Percentiles rank a stretch among this genome's conserved stretches.
phyloP scores from a whole-genome alignment of 495 filamentous ascomycete genomes.

The Penicillium ochrochloron region DNA sequence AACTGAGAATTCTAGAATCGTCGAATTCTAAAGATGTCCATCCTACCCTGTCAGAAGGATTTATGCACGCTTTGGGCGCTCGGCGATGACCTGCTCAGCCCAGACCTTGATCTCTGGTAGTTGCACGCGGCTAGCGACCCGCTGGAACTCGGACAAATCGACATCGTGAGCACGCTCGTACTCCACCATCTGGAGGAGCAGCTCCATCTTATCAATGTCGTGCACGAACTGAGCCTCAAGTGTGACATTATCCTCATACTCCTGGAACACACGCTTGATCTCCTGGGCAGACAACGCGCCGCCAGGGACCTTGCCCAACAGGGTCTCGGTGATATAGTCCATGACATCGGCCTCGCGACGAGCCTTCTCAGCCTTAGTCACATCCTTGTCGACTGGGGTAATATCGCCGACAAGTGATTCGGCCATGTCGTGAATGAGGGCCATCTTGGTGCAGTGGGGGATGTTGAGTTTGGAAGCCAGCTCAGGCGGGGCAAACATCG shows the following conservation, averaged over 20 bases:
- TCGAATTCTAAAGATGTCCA: neutral
- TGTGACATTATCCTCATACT: conserved; percentile 88
- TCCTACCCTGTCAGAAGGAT: neutral
- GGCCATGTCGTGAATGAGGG: conserved; percentile 96
- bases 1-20: neutral
- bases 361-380: conserved; percentile 76
- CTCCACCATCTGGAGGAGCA: conserved; percentile 93
- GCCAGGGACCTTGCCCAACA: conserved; percentile 76
- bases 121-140: conserved; percentile 72
- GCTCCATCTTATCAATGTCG: conserved; percentile 95
- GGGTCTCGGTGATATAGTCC: conserved; percentile 75
- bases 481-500: conserved; percentile 85
- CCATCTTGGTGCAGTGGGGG: conserved; percentile 87
- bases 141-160: conserved; percentile 83
- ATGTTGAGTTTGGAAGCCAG: conserved; percentile 73
- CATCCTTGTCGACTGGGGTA: conserved; percentile 73
- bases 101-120: conserved; percentile 80
- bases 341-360: conserved; percentile 85
- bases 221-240: conserved; percentile 88
- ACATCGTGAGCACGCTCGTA: conserved; percentile 79
- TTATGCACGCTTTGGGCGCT: conserved; percentile 61
- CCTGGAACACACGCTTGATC: conserved; percentile 81
- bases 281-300: conserved; percentile 63
- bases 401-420: conserved; percentile 95
- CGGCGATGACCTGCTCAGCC: conserved; percentile 73